phyloP scores from a whole-genome alignment of 2,329 filamentous ascomycete genomes.

The Pseudopithomyces chartarum region DNA sequence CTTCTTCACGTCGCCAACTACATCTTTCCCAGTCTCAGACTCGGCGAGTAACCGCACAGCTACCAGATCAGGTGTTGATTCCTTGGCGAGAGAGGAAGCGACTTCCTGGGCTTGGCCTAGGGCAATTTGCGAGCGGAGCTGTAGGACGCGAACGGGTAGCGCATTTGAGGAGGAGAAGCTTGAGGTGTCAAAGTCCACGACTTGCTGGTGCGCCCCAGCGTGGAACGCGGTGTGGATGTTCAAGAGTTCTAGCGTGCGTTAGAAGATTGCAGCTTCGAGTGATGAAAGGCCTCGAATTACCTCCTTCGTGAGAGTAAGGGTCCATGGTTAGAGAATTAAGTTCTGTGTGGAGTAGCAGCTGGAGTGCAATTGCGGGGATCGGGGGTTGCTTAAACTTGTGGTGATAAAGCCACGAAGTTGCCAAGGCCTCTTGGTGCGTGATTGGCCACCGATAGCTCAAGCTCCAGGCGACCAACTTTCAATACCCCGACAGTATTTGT shows the following conservation, averaged over 20 bases:
- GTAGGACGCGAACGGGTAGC: conserved; percentile 75
- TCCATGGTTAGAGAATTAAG: conserved; percentile 46
- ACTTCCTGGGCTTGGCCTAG: conserved; percentile 78
- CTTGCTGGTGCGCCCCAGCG: conserved; percentile 82
- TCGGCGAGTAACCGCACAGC: conserved; percentile 79
- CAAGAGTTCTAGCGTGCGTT: conserved; percentile 60
- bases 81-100: conserved; percentile 67
- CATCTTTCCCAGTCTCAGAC: conserved; percentile 51
- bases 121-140: conserved; percentile 81
- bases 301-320: conserved; percentile 68
- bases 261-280: conserved; percentile 11
- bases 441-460: conserved; percentile 23
- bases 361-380: background rate
- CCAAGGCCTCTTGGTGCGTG: conserved; percentile 1
- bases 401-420: conserved; percentile 8
- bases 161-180: conserved; percentile 79
- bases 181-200: conserved; percentile 82
- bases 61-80: conserved; percentile 70
- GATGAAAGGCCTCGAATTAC: conserved; percentile 42
- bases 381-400: conserved; percentile 5
- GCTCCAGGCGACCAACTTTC: background rate
- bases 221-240: conserved; percentile 71
- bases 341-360: background rate
- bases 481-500: too few species aligned
- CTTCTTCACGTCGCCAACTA: conserved; percentile 66